A percentile compares a stretch with the other conserved stretches of the same genome.
These are phyloP conservation scores for Fagopyrum tataricum DNA, from an alignment of 148 eudicot species.

Conservation along the genomic window DNA sequence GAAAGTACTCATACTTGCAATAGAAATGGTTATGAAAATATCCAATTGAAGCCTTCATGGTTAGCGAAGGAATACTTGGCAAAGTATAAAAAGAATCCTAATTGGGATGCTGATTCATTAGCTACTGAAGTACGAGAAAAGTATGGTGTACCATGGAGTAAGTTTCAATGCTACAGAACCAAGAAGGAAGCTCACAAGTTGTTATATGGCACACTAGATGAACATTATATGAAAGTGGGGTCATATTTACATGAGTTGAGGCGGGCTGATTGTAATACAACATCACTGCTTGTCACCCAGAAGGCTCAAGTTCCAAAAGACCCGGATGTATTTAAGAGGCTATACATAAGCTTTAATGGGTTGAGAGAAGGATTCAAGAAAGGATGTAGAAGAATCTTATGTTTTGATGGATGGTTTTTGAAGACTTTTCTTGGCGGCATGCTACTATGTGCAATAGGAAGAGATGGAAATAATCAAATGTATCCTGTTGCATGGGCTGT, in stretches of 20 bases:
- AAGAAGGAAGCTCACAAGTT: neutral
- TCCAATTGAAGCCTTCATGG: too few species aligned
- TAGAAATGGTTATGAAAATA: too few species aligned
- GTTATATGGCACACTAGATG: neutral
- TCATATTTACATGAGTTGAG: neutral
- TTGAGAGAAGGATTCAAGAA: neutral
- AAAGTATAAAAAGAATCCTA: too few species aligned
- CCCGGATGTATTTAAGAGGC: neutral
- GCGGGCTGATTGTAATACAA: neutral
- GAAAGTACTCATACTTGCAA: too few species aligned
- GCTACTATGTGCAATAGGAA: neutral
- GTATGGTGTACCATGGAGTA: neutral
- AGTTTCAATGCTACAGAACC: neutral
- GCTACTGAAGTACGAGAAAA: too few species aligned
- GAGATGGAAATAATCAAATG: neutral
- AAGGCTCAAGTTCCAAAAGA: neutral
- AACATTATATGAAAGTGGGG: neutral
- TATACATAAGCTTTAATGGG: neutral
- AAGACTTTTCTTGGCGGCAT: neutral
- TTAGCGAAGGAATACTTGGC: too few species aligned
- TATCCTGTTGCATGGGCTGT: too few species aligned
- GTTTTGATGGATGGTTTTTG: neutral
- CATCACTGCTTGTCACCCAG: neutral
- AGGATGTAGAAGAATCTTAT: neutral
- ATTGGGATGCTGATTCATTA: too few species aligned